Percentiles rank a stretch among this genome's conserved stretches.
phyloP scores from a whole-genome alignment of 2,329 filamentous ascomycete species.

The Corynespora cassiicola region DNA sequence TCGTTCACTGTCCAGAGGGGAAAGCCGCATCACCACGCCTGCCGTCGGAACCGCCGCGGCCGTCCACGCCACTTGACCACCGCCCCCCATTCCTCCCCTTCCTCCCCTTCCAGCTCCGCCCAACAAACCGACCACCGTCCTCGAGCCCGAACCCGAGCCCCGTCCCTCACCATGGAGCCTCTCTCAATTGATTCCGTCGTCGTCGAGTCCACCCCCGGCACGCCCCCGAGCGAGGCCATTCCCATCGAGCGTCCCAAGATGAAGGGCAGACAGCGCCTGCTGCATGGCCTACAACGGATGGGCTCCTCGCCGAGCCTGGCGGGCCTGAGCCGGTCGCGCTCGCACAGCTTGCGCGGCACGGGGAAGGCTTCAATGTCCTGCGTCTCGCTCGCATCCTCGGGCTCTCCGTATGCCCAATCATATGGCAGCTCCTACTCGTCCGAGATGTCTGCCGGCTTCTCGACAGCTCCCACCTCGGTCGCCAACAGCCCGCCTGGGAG shows the following conservation, averaged over 20 bases:
- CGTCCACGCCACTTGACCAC: slow-evolving; percentile 2
- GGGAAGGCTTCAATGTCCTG: slow-evolving; percentile 71
- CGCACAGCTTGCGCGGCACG: slow-evolving; percentile 69
- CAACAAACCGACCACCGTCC: too few relatives aligned
- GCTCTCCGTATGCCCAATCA: slow-evolving; percentile 59
- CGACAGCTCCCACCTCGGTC: slow-evolving; percentile 62
- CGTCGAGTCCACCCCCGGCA: slow-evolving; percentile 30
- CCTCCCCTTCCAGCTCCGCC: slow-evolving; percentile 17
- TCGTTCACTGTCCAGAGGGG: slow-evolving; percentile 8
- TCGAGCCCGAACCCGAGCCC: neutral
- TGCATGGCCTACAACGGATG: slow-evolving; percentile 80
- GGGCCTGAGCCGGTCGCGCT: slow-evolving; percentile 67
- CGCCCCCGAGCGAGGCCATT: slow-evolving; percentile 32
- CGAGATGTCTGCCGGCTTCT: slow-evolving; percentile 63
- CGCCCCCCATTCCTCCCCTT: slow-evolving; percentile 5
- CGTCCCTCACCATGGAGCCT: slow-evolving; percentile 37
- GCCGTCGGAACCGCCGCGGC: neutral
- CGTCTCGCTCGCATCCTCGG: slow-evolving; percentile 63
- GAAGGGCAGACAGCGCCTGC: slow-evolving; percentile 72
- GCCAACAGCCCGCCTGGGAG: slow-evolving; percentile 54
- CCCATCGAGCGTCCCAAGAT: slow-evolving; percentile 58
- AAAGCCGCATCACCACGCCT: slow-evolving; percentile 7
- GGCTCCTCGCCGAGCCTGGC: slow-evolving; percentile 78
- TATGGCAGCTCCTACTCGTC: slow-evolving; percentile 62
- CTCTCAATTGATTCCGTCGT: slow-evolving; percentile 47